phyloP scores from a whole-genome alignment of 805 yeast species.

The Nakazawaea siamensis region DNA sequence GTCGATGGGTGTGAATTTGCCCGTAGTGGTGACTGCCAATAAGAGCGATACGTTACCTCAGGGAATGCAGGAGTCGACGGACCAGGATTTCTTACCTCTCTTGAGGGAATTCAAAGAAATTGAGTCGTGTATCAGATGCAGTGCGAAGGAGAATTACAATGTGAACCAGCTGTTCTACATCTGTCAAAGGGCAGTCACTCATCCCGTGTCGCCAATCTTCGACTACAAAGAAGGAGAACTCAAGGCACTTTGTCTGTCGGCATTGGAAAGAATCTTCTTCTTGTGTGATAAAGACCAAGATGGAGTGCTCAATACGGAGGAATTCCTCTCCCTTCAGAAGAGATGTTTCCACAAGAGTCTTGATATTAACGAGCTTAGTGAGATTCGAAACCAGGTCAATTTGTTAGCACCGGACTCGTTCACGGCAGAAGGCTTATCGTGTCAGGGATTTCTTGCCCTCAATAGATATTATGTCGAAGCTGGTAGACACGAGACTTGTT shows the following conservation, averaged over 20 bases:
- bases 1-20: slow-evolving; percentile 87
- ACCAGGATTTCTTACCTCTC: slow-evolving; percentile 81
- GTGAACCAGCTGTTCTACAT: slow-evolving; percentile 88
- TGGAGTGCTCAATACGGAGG: slow-evolving; percentile 65
- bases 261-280: slow-evolving; percentile 74
- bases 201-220: slow-evolving; percentile 87
- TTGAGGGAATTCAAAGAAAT: slow-evolving; percentile 89
- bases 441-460: slow-evolving; percentile 67
- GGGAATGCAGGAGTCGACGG: slow-evolving; percentile 35
- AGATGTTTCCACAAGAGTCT: slow-evolving; percentile 61
- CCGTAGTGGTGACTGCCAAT: slow-evolving; percentile 86
- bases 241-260: slow-evolving; percentile 69
- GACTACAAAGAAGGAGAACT: slow-evolving; percentile 84
- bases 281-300: slow-evolving; percentile 88
- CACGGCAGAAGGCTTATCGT: slow-evolving; percentile 48
- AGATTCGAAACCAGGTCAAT: slow-evolving; percentile 29
- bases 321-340: slow-evolving; percentile 59
- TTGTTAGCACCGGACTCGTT: slow-evolving; percentile 20
- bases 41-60: slow-evolving; percentile 45
- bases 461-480: slow-evolving; percentile 80
- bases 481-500: slow-evolving; percentile 93
- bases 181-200: slow-evolving; percentile 88
- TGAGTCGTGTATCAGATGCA: slow-evolving; percentile 83
- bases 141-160: slow-evolving; percentile 77
- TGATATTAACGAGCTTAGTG: slow-evolving; percentile 38